Base-by-base conservation (phyloP, 1,284 basidiomycete genomes). In the Austroboletus rostrupii region DNA sequence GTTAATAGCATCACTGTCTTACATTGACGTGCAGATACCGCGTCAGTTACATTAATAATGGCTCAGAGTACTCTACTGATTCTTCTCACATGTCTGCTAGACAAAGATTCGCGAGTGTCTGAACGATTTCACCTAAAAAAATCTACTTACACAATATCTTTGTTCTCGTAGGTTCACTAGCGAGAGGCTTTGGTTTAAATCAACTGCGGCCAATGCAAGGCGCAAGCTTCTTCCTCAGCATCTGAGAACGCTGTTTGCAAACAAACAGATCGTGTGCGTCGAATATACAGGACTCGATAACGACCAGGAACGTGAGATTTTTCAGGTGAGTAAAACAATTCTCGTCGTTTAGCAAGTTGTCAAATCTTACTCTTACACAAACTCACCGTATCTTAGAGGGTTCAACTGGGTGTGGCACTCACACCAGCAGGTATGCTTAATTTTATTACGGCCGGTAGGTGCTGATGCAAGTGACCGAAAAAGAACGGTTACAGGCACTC, bases 221-320 rank as follows among this genome's bases (percentile, higher is more conserved):
- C 64, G 66, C 53, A 68, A 66, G 44, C 53, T 70, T 37, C 59
- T 70, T 31, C 59, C 61, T 3, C 55, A 54, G 23, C 42, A 57
- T 16, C 39, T 59, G 52, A 53, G 47, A 50, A 54, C 67, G 19
- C 56, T 70, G 26, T 78, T 78, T 57, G 17, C 64, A 7, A 70
- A 69, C 37, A 79, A 78, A 55, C 76, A 79, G 47, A 69, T 79
- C 14, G 72, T 73, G 16, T 80, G 78, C 49, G 70, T 79, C 10
- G 76, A 80, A 53, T 80, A 79, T 52, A 58, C 61, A 3, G 70
- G 72, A 23, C 58, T 80, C 36, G 62, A 56, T 11, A 42, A 47
- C 32, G 65, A 68, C 32, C 66, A 69, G 44, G 69, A 69, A 43
- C 62, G 67, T 38, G 67, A 69, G 36, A 68, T 69, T 37, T 69